Conservation (phyloP, 345 rosid species). For the Hypericum perforatum region DNA sequence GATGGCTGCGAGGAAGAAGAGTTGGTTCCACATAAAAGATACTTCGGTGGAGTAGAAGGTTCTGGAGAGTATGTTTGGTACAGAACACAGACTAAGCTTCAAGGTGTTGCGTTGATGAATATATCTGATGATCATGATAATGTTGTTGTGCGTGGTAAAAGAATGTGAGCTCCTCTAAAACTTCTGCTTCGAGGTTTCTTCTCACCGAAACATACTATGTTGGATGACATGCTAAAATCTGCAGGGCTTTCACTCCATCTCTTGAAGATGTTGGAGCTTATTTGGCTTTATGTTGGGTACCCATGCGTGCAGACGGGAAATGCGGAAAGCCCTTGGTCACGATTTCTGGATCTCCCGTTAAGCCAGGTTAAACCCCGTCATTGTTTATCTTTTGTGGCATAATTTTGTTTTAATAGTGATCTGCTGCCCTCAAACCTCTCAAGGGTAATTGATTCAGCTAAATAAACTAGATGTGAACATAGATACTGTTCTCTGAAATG, state of each 20-base stretch:
- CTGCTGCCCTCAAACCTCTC: not conserved
- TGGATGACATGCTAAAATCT: too few relatives aligned
- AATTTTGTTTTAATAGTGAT: not conserved
- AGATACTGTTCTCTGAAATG: too few relatives aligned
- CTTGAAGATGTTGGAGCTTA: constrained; percentile 78
- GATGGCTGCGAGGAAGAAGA: constrained; percentile 65
- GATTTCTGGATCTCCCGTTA: constrained; percentile 57
- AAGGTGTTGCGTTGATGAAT: constrained; percentile 51
- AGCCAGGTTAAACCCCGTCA: constrained; percentile 44
- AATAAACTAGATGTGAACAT: too few relatives aligned
- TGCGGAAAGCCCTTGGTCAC: constrained; percentile 72
- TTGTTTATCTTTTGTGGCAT: not conserved
- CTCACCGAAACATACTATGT: not conserved
- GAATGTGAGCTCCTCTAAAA: constrained; percentile 41
- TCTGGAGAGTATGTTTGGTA: constrained; percentile 76
- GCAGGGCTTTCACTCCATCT: constrained; percentile 73
- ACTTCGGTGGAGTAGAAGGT: constrained; percentile 92
- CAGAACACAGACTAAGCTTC: constrained; percentile 51
- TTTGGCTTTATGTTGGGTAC: constrained; percentile 76
- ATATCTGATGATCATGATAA: constrained; percentile 39
- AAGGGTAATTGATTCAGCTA: too few relatives aligned
- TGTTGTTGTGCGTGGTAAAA: constrained; percentile 41
- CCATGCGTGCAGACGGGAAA: constrained; percentile 78
- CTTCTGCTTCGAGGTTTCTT: constrained; percentile 9
- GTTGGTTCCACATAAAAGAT: constrained; percentile 59